Base-by-base conservation (phyloP, 2,329 filamentous ascomycete species). In the Sporothrix protearum region DNA sequence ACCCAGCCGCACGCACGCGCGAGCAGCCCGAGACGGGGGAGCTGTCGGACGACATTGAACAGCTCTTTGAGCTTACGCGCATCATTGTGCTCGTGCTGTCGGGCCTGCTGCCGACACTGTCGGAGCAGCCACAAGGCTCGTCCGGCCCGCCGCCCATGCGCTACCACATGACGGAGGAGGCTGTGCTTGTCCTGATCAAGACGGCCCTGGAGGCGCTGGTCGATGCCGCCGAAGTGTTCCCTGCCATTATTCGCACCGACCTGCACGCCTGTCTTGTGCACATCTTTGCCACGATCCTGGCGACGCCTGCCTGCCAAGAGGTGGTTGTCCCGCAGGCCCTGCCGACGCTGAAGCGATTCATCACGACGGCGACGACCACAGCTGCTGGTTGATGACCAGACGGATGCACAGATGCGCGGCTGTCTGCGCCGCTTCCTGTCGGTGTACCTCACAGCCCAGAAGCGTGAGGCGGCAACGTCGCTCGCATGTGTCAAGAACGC, bases 231-330 rank as follows among this genome's bases (percentile, higher is more conserved):
- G 93, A 96, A 73, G 94, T 98, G 19, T 99, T 99, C 81, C 96
- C 96, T 0, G 89, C 92, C 1, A 94, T 99, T 76, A 99, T 99
- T 83, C 96, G 96, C 78, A 95, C 94, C 10, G 96, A 99, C 79
- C 86, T 99, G 7, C 94, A 98, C 78, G 95, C 96, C 51, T 98
- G 95, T 78, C 97, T 98, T 75, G 88, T 99, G 67, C 94, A 99
- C 82, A 97, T 98, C 71, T 97, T 98, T 78, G 92, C 93, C 70
- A 97, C 94, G 0, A 96, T 97, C 71, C 87, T 99, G 14, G 92
- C 92, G 16, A 97, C 94, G 0, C 91, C 92, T 0, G 86, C 89
- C 12, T 98, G 95, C 77, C 96, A 99, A 81, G 88, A 92, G 33
- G 87, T 93, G 49, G 93, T 98, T 42, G 91, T 98, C 0, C 95